A percentile compares a stretch with the other conserved stretches of the same genome.
phyloP scores from a whole-genome alignment of 495 filamentous ascomycete species.

The Jackrogersella multiformis region DNA sequence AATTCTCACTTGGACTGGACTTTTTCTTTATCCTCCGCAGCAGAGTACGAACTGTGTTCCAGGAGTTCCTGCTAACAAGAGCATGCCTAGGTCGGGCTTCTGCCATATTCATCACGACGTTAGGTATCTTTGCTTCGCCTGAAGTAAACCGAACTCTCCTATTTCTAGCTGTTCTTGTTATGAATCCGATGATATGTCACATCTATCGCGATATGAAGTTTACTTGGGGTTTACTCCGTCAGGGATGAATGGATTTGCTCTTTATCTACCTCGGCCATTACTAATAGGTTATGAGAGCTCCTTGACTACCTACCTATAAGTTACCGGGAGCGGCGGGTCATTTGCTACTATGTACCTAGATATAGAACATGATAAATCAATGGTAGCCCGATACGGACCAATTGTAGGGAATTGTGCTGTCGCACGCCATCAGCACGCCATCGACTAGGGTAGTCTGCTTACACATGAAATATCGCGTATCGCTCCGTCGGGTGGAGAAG shows the following conservation, averaged over 20 bases:
- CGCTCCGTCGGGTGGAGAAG: constrained; percentile 28
- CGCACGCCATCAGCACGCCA: constrained; percentile 45
- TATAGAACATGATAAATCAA: constrained; percentile 7
- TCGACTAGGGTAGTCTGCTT: constrained; percentile 38
- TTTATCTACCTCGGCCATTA: background rate
- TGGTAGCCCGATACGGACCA: constrained; percentile 20
- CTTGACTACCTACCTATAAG: background rate
- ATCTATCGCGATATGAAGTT: background rate
- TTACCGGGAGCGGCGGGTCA: constrained; percentile 9
- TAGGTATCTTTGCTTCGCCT: background rate
- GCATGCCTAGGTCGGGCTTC: constrained; percentile 22
- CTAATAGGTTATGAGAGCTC: constrained; percentile 15
- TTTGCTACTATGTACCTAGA: background rate
- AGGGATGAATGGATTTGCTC: background rate
- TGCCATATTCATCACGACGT: constrained; percentile 12
- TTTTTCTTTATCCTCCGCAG: constrained; percentile 34
- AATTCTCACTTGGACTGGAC: constrained; percentile 15
- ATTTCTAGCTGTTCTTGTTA: background rate
- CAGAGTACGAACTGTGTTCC: constrained; percentile 37
- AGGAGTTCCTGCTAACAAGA: constrained; percentile 29
- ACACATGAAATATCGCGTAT: constrained; percentile 24
- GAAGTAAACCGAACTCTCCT: background rate
- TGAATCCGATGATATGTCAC: background rate
- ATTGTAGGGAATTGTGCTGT: constrained; percentile 26
- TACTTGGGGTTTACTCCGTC: background rate